These are phyloP conservation scores for Danielia oregonensis DNA, from an alignment of 805 yeast genomes.

Conservation along the genomic window DNA sequence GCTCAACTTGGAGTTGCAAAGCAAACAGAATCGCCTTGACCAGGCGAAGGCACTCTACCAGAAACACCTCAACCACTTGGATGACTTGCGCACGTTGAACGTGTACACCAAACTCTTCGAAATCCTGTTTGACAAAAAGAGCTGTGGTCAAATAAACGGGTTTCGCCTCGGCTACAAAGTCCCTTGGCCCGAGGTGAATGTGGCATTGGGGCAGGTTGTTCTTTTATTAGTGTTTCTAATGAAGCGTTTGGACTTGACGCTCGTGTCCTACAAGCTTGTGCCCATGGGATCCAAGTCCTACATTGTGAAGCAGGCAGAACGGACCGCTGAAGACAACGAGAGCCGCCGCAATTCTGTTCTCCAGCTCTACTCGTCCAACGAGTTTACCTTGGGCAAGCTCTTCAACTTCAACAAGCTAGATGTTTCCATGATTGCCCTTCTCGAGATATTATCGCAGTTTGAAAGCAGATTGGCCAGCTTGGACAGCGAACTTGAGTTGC, in stretches of 20 bases:
- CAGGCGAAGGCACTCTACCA: constrained; percentile 62
- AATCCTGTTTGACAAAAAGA: constrained; percentile 63
- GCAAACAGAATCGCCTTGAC: constrained; percentile 53
- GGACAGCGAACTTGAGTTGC: constrained; percentile 60
- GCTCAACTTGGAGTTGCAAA: constrained; percentile 49
- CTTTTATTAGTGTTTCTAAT: constrained; percentile 64
- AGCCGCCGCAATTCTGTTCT: constrained; percentile 35
- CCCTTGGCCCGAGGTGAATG: constrained; percentile 89
- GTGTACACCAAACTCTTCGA: constrained; percentile 80
- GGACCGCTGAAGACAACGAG: constrained; percentile 8
- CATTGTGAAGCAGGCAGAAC: constrained; percentile 48
- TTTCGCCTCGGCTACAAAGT: constrained; percentile 74
- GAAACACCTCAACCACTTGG: constrained; percentile 60
- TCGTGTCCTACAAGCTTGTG: constrained; percentile 58
- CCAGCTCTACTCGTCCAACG: constrained; percentile 65
- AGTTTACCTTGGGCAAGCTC: constrained; percentile 65
- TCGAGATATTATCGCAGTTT: constrained; percentile 57
- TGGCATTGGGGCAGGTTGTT: constrained; percentile 84
- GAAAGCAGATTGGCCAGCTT: constrained; percentile 40
- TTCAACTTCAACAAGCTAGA: constrained; percentile 77
- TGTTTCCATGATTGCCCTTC: constrained; percentile 72
- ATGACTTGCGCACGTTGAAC: constrained; percentile 68
- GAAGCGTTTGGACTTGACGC: constrained; percentile 49
- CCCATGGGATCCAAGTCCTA: constrained; percentile 86
- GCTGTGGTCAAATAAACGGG: constrained; percentile 85